Conservation (phyloP, 2,329 filamentous ascomycete species). For the Decorospora gaudefroyi region DNA sequence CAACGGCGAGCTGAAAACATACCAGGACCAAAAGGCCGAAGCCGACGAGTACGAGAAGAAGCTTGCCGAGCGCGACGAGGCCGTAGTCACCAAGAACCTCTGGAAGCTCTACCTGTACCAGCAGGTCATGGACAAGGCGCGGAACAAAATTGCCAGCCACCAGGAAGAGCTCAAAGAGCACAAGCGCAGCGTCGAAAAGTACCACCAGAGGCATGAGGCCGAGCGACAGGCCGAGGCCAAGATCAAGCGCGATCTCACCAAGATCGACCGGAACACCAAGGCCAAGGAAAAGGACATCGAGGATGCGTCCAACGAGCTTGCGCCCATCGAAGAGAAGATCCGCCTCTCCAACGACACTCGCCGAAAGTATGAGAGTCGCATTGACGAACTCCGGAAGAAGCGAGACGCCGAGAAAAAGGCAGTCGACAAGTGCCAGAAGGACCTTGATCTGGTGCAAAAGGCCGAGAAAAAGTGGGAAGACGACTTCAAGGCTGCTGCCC, state of each 20-base stretch:
- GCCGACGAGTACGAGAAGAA: slow-evolving; percentile 93
- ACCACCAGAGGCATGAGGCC: slow-evolving; percentile 76
- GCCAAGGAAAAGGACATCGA: slow-evolving; percentile 85
- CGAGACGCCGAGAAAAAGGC: slow-evolving; percentile 70
- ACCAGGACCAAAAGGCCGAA: slow-evolving; percentile 94
- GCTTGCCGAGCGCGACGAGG: slow-evolving; percentile 85
- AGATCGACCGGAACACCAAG: slow-evolving; percentile 84
- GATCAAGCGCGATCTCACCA: slow-evolving; percentile 74
- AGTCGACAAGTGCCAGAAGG: slow-evolving; percentile 75
- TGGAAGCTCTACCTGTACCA: slow-evolving; percentile 99
- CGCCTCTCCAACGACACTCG: slow-evolving; percentile 71
- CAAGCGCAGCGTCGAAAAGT: slow-evolving; percentile 82
- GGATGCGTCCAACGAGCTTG: slow-evolving; percentile 79
- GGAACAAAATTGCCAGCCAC: slow-evolving; percentile 85
- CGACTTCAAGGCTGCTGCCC: slow-evolving; percentile 81
- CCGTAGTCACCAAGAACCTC: slow-evolving; percentile 88
- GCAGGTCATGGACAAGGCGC: slow-evolving; percentile 88
- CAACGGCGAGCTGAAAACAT: slow-evolving; percentile 97
- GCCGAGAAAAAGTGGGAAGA: slow-evolving; percentile 86
- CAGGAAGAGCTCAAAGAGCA: slow-evolving; percentile 95
- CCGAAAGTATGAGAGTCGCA: slow-evolving; percentile 68
- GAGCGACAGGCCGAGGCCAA: slow-evolving; percentile 83
- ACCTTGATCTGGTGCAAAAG: slow-evolving; percentile 83
- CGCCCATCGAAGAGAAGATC: slow-evolving; percentile 93
- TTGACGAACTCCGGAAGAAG: slow-evolving; percentile 74